Evolutionary conservation across 805 yeast species (phyloP).

Genomic region (Ogataea wickerhamii): DNA sequence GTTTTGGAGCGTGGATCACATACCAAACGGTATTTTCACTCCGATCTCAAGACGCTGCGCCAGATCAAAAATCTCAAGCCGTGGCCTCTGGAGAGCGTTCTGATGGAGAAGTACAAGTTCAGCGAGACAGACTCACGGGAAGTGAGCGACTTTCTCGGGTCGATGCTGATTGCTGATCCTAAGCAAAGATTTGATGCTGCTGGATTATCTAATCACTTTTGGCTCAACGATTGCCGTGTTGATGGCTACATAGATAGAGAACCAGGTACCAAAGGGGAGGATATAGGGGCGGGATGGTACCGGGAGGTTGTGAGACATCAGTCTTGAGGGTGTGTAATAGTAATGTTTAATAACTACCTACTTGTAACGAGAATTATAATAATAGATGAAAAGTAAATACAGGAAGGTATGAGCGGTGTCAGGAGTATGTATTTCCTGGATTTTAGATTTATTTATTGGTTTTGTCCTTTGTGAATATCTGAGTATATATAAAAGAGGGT

Average conservation of each 20-base stretch:
- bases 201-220: conserved; percentile 83
- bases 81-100: conserved; percentile 82
- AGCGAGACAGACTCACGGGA: conserved; percentile 63
- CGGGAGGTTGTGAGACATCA: conserved; percentile 45
- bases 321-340: neutral
- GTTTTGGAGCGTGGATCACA: conserved; percentile 60
- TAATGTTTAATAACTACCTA: too few relatives aligned
- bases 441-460: too few relatives aligned
- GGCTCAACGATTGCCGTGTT: conserved; percentile 77
- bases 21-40: conserved; percentile 38
- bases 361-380: too few relatives aligned
- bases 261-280: conserved; percentile 77
- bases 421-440: too few relatives aligned
- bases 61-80: conserved; percentile 79
- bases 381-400: too few relatives aligned
- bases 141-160: conserved; percentile 71
- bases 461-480: too few relatives aligned
- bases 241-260: conserved; percentile 75
- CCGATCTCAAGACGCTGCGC: conserved; percentile 47
- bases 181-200: conserved; percentile 90
- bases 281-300: conserved; percentile 84
- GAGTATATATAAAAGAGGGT: too few relatives aligned
- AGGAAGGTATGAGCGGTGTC: too few relatives aligned
- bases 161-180: conserved; percentile 82
- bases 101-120: conserved; percentile 81